phyloP scores from a whole-genome alignment of 2,329 filamentous ascomycete species.

The Xylariaceae sp. region DNA sequence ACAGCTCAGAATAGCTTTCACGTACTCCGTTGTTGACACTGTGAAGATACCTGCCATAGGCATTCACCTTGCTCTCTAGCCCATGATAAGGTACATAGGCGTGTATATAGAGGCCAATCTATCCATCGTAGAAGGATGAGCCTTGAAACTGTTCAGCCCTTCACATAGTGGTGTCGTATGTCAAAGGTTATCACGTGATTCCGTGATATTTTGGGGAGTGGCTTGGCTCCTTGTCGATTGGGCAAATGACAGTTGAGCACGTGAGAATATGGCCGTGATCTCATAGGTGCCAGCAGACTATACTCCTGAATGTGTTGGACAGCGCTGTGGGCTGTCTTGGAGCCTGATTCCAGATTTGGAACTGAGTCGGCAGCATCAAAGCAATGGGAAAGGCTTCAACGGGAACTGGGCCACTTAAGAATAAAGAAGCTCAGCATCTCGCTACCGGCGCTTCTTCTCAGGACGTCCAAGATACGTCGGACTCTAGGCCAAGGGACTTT shows the following conservation, averaged over 20 bases:
- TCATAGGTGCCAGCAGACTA: conserved; percentile 3
- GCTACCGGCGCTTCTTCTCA: conserved; percentile 29
- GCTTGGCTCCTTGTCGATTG: conserved; percentile 2
- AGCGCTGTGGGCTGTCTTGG: conserved; percentile 1
- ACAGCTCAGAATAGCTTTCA: conserved; percentile 19
- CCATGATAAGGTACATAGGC: conserved; percentile 10
- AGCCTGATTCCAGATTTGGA: conserved; percentile 4
- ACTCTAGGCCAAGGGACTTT: conserved; percentile 38
- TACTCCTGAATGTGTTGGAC: neutral
- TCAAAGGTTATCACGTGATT: conserved; percentile 32
- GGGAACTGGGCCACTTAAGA: neutral
- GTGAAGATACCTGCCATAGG: conserved; percentile 18
- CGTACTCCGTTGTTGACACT: conserved; percentile 26
- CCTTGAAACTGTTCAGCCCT: conserved; percentile 19
- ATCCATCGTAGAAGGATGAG: conserved; percentile 19
- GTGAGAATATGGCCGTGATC: conserved; percentile 2
- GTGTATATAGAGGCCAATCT: conserved; percentile 18
- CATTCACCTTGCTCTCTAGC: conserved; percentile 6
- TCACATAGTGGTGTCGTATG: conserved; percentile 20
- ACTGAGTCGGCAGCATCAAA: neutral
- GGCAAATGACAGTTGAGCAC: conserved; percentile 9
- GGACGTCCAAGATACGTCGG: conserved; percentile 43
- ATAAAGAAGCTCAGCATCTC: conserved; percentile 5
- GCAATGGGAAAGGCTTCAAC: neutral
- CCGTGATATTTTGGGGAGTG: conserved; percentile 21